Evolutionary conservation across 352 stramenopile genomes (phyloP).

Genomic region (Phytophthora aleatoria): DNA sequence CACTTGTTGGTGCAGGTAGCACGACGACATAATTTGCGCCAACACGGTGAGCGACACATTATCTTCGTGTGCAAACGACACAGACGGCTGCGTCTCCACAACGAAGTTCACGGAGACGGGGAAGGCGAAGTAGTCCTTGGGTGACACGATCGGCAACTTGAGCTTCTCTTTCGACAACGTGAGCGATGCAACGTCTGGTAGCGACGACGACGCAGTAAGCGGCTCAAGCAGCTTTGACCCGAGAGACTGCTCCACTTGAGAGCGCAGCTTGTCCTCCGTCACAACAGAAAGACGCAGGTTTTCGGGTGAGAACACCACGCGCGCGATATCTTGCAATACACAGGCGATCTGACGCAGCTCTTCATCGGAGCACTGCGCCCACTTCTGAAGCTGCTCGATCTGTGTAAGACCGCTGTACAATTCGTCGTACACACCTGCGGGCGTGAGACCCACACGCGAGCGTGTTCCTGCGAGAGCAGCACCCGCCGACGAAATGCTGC

Average conservation of each 20-base stretch:
- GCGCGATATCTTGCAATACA: conserved; percentile 66
- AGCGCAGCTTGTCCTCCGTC: conserved; percentile 71
- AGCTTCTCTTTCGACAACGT: conserved; percentile 26
- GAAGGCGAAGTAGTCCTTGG: conserved; percentile 75
- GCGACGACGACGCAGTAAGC: conserved; percentile 28
- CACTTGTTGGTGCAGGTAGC: conserved; percentile 82
- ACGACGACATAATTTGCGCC: conserved; percentile 85
- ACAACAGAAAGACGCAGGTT: conserved; percentile 75
- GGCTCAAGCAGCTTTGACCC: conserved; percentile 53
- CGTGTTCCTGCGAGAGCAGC: conserved; percentile 62
- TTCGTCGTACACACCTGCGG: conserved; percentile 62
- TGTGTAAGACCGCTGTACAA: conserved; percentile 75
- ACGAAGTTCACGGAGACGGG: conserved; percentile 86
- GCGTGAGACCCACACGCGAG: conserved; percentile 61
- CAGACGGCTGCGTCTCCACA: conserved; percentile 72
- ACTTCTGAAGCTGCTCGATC: conserved; percentile 77
- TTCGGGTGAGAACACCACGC: conserved; percentile 54
- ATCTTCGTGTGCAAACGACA: conserved; percentile 74
- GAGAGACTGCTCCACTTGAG: conserved; percentile 52
- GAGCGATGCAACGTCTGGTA: conserved; percentile 23
- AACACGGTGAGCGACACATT: conserved; percentile 79
- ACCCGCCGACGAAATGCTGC: conserved; percentile 71
- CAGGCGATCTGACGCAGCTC: conserved; percentile 60
- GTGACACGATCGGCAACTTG: conserved; percentile 28
- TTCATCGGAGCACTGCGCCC: conserved; percentile 68